Conservation (phyloP, 441 rosid genomes). For the Gossypium davidsonii region DNA sequence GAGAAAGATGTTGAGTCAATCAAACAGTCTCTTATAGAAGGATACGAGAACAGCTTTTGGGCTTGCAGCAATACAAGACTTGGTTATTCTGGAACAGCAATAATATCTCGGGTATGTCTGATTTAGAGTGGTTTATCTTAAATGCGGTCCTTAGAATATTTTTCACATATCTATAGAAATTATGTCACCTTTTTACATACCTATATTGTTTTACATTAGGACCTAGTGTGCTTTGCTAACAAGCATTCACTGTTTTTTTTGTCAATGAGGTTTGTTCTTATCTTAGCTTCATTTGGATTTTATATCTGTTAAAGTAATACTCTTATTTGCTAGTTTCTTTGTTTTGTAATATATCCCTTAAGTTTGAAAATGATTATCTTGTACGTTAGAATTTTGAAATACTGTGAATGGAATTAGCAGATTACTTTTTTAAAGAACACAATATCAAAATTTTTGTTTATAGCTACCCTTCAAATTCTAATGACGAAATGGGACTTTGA, state of each 20-base stretch:
- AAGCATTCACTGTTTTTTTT: neutral
- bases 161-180: neutral
- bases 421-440: neutral
- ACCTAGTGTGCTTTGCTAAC: neutral
- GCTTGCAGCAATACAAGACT: conserved; percentile 80
- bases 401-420: neutral
- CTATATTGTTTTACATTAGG: conserved; percentile 6
- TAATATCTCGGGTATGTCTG: conserved; percentile 75
- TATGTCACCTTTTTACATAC: neutral
- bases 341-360: conserved; percentile 6
- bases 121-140: neutral
- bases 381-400: neutral
- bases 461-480: neutral
- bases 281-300: neutral
- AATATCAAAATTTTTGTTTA: neutral
- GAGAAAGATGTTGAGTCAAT: conserved; percentile 78
- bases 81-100: conserved; percentile 94
- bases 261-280: neutral
- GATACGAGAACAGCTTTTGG: conserved; percentile 84
- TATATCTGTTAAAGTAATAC: neutral
- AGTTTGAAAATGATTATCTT: neutral
- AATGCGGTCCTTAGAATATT: neutral
- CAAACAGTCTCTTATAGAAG: conserved; percentile 57
- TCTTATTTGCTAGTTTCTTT: neutral
- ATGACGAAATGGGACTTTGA: conserved; percentile 1